phyloP scores from a whole-genome alignment of 371 early-diverging fungal genomes.

The Mortierella sp. region DNA sequence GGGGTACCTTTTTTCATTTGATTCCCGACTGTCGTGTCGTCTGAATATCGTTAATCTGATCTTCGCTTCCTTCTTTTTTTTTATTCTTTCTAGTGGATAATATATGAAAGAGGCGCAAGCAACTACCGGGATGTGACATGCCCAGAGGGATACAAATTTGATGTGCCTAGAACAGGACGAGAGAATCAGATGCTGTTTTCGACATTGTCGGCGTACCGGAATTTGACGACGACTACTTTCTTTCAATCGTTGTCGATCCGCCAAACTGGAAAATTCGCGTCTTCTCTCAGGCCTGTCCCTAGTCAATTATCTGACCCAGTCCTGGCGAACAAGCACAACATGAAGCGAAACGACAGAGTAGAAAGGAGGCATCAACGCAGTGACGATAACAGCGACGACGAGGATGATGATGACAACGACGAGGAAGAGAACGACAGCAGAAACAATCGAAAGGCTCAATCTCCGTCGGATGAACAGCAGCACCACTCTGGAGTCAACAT shows the following conservation, averaged over 20 bases:
- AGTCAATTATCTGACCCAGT: conserved; percentile 1
- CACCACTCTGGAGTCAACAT: conserved; percentile 1
- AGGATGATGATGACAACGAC: conserved; percentile 3
- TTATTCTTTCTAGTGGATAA: conserved; percentile 34
- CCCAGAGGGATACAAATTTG: conserved; percentile 39
- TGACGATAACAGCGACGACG: neutral
- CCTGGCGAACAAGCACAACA: neutral
- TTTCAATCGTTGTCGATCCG: conserved; percentile 1
- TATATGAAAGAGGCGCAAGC: conserved; percentile 32
- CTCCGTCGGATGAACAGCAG: neutral
- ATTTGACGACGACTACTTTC: conserved; percentile 14
- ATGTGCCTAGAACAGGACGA: conserved; percentile 45
- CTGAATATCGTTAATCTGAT: neutral
- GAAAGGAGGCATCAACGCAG: neutral
- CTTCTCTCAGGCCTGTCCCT: neutral
- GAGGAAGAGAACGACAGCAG: neutral
- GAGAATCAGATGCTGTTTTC: conserved; percentile 37
- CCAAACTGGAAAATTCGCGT: neutral
- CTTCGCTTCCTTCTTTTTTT: neutral
- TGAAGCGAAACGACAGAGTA: neutral
- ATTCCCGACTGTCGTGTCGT: neutral
- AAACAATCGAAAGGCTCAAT: neutral
- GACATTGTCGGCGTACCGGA: conserved; percentile 23
- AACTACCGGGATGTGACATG: conserved; percentile 53
- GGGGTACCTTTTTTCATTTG: neutral